Base-by-base conservation (phyloP, 352 stramenopile genomes). In the Blastocystis sp. region DNA sequence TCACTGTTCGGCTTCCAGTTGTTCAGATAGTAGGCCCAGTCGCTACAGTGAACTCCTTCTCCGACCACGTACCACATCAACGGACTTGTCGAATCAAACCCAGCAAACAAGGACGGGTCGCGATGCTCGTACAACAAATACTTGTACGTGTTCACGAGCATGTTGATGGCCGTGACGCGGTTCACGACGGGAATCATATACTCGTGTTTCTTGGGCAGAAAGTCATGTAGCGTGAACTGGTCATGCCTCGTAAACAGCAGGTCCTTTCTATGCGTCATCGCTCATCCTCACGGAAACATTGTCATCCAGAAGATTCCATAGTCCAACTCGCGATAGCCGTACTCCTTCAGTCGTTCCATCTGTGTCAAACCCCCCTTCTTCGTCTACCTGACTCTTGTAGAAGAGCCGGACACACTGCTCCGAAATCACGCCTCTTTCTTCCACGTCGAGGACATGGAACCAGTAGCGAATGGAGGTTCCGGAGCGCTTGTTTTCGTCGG, bases 141-240 rank as follows among this genome's bases (percentile, higher is more conserved):
- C 29, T 64, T 63, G 21, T 44, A 18, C 40, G 69, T 64, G 40
- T 81, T 81, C 24, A 81, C 69, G 16, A 81, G 34, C 69, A 81
- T 46, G 42, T 81, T 32, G 9, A 81, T 38, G 18, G 69, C 69
- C n/a, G 42, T 32, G 18, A 38, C n/a, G 11, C 40, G 46, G 32
- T 44, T 40, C 1, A 81, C 69, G 32, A 48, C n/a, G 7, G 69
- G 69, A 54, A 81, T 21, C 6, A 18, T 9, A 44, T 42, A 48
- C 36, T 81, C 46, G 21, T 4, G 6, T 16, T 6, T 4, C 8
- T 2, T 24, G 7, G 69, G 69, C 69, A 81, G 11, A 46, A 81
- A 81, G 42, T 81, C 69, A 4, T 21, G 9, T 9, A 81, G 42
- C 40, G 69, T 64, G 18, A 81, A 81, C 2, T 18, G 8, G 11